Evolutionary conservation across 495 filamentous ascomycete species (phyloP).

Genomic region (Podospora fimiseda): DNA sequence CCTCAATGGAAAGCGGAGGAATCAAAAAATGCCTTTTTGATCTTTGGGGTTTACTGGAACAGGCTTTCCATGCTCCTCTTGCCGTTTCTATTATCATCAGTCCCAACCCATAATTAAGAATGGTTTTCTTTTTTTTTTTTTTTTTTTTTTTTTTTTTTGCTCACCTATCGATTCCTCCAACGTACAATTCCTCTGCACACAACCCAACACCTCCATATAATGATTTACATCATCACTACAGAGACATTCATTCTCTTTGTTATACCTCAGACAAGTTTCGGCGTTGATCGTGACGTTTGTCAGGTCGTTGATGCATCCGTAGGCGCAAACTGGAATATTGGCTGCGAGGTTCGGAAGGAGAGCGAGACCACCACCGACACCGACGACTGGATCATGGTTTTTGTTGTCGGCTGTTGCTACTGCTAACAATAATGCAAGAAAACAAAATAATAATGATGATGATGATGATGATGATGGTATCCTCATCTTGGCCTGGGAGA

Average conservation of each 20-base stretch:
- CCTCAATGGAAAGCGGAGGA: constrained; percentile 10
- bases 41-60: constrained; percentile 14
- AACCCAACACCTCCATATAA: constrained; percentile 1
- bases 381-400: not conserved
- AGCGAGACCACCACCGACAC: too few species aligned
- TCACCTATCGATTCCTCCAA: constrained; percentile 4
- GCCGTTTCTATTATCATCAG: constrained; percentile 20
- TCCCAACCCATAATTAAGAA: too few species aligned
- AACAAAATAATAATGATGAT: not conserved
- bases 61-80: constrained; percentile 15
- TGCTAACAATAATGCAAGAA: not conserved
- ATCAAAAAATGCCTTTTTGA: constrained; percentile 10
- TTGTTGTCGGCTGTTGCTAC: not conserved
- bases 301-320: not conserved
- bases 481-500: not conserved
- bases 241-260: not conserved
- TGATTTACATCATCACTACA: not conserved
- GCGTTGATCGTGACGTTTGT: not conserved
- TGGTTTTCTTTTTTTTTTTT: too few species aligned
- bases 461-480: not conserved
- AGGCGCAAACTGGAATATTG: not conserved
- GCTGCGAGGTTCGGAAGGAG: not conserved
- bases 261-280: not conserved
- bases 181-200: not conserved
- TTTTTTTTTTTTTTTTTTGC: not conserved